Base-by-base conservation (phyloP, 169 alveolate genomes). In the Cystoisospora suis region DNA sequence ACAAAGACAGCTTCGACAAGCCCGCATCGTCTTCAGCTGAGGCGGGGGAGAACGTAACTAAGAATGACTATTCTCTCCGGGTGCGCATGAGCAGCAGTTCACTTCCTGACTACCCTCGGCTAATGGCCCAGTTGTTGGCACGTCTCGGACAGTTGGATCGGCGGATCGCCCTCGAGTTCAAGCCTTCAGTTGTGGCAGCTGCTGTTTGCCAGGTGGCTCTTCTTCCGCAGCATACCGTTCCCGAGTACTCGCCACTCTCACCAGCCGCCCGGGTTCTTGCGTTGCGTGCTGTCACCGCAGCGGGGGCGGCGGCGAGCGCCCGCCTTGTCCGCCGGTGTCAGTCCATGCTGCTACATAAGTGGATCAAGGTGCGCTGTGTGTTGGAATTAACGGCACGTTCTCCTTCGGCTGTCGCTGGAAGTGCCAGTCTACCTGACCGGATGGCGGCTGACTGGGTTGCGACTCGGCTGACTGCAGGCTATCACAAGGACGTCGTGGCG, bases 361-460 rank as follows among this genome's bases (percentile, higher is more conserved):
- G 91, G 91, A 56, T 86, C 40, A 69, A 53, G 40, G 91, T 86
- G 40, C 65, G 79, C n/a, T n/a, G 59, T 7, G 58, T 42, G 32
- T 17, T 86, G 75, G 86, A 17, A 12, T 44, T 65, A 1, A 1
- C 77, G 4, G 1, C 77, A 1, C 40, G 7, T 36, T 49, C 61
- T 49, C 61, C 61, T 20, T 9, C 40, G 15, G 9, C 29, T 38
- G 29, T 5, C 58, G 17, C 53, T 29, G 32, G 36, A n/a, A 1
- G 3, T 29, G 56, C 83, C 27, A 40, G 72, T 32, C 70, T 86
- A 3, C 86, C 91, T 0, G 86, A 86, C 23, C 70, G 85, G 42
- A 47, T 86, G 36, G 58, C 69, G 3, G 91, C 91, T n/a, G 91
- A 86, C 45, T 86, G 91, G 91, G 91, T 70, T 40, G 77, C 45